Conservation (phyloP, 768 basidiomycete genomes). For the Boletellus emodensis region DNA sequence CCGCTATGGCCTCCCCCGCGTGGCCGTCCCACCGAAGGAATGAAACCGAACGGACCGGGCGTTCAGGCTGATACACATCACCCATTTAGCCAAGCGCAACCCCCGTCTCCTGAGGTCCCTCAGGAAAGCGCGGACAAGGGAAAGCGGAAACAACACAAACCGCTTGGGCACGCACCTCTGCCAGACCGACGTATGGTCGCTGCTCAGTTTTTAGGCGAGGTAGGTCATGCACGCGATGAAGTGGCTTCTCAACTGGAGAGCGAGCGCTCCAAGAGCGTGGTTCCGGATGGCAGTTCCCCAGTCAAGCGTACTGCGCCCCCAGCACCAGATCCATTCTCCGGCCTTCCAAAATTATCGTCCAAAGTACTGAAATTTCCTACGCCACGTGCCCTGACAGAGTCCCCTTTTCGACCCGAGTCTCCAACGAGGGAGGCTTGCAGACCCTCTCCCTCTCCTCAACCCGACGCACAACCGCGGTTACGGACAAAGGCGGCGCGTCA, state of each 20-base stretch:
- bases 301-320: slow-evolving; percentile 2
- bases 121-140: no score
- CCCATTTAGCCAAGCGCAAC: slow-evolving; percentile 12
- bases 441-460: not conserved
- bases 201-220: slow-evolving; percentile 1
- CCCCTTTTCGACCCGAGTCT: slow-evolving; percentile 17
- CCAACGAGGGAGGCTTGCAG: not conserved
- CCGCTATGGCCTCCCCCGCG: slow-evolving; percentile 17
- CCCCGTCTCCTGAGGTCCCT: not conserved
- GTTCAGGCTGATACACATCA: slow-evolving; percentile 4
- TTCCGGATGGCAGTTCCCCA: not conserved
- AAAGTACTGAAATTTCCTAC: slow-evolving; percentile 12
- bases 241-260: not conserved
- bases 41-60: not conserved
- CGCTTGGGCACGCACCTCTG: no score
- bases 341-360: not conserved
- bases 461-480: not conserved
- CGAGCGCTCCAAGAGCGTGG: not conserved
- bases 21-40: not conserved
- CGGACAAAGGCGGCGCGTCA: slow-evolving; percentile 4
- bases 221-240: no score
- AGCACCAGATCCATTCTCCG: not conserved
- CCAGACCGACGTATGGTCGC: not conserved
- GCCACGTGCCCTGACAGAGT: slow-evolving; percentile 15
- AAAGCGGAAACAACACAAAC: no score